Base-by-base conservation (phyloP, 371 early-diverging fungal species). In the Mortierella sp. region DNA sequence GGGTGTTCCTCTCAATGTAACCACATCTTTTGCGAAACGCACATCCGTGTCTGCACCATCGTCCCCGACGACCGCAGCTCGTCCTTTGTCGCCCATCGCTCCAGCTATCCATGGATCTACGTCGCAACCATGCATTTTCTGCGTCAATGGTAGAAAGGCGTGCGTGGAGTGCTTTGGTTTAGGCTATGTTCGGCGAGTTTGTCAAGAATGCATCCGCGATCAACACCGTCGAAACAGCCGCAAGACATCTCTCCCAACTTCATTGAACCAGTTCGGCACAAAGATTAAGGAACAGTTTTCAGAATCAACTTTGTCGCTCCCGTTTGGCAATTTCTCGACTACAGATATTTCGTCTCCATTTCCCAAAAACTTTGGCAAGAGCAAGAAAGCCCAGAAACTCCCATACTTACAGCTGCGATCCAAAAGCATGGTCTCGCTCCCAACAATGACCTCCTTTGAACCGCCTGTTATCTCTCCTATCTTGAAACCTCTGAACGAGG, bases 111-210 rank as follows among this genome's bases (percentile, higher is more conserved):
- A 37, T 2, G 26, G 32, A 0, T 14, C 22, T 20, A 26, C 45
- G n/a, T 45, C 43, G 8, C 43, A 12, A 28, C 11, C 62, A 40
- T 76, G 76, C 26, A 70, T 76, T 57, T 76, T 76, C 62, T 76
- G 76, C 32, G 49, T 66, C 49, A 58, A 76, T 43, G 76, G 76
- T 28, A 66, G 63, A 24, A 70, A 66, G n/a, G 58, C 71, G 5
- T 76, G 76, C 32, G 58, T 45, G 0, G 76, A 76, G 28, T 76
- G 76, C 24, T 76, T 76, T 49, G 76, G 76, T 1, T 67, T 76
- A 1, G 76, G 76, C 0, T 76, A 70, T 20, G 76, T 76, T 8
- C 76, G 70, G 18, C 62, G 76, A 30, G 61, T 76, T 43, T 76
- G 76, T 49, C 70, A 76, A 40, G 76, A 76, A 22, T 76, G 76